Percentiles rank a stretch among this genome's conserved stretches.
phyloP scores from a whole-genome alignment of 192 early-diverging fungal genomes.

The Podila horticola region DNA sequence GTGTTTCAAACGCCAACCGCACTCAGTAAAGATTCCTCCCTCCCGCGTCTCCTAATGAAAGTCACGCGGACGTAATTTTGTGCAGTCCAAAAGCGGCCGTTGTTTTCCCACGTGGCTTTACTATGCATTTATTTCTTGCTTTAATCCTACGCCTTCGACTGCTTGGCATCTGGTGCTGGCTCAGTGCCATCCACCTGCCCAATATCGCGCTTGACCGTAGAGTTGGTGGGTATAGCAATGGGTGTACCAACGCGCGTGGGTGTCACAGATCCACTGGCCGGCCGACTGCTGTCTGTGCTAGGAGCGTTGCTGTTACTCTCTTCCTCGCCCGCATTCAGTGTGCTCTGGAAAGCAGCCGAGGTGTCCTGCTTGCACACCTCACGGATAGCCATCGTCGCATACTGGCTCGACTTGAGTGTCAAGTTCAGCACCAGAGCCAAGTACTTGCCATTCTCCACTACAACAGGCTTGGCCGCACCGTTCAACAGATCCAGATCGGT shows the following conservation, averaged over 20 bases:
- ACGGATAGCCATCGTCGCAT: slow-evolving; percentile 97
- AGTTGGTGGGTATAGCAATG: no score
- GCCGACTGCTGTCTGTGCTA: no score
- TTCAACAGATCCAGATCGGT: slow-evolving; percentile 74
- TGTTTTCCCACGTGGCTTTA: no score
- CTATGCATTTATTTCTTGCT: no score
- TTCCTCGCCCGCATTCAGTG: slow-evolving; percentile 15
- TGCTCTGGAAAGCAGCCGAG: slow-evolving; percentile 61
- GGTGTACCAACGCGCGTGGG: no score
- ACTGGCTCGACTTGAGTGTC: slow-evolving; percentile 83
- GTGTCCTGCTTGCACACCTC: slow-evolving; percentile 83
- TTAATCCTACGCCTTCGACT: neutral
- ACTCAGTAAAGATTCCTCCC: no score
- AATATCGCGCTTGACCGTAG: slow-evolving; percentile 22
- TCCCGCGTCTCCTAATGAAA: no score
- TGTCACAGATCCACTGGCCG: no score
- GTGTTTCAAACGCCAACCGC: no score
- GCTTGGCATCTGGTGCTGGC: slow-evolving; percentile 20
- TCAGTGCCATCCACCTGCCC: slow-evolving; percentile 32
- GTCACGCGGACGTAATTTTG: no score
- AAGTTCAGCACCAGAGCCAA: slow-evolving; percentile 81
- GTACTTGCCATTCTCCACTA: slow-evolving; percentile 65
- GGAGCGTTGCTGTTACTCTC: neutral
- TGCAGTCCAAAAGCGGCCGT: no score
- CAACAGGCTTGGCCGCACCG: slow-evolving; percentile 48